phyloP scores from a whole-genome alignment of 2,329 filamentous ascomycete genomes.

The Ploettnerulaceae sp. region DNA sequence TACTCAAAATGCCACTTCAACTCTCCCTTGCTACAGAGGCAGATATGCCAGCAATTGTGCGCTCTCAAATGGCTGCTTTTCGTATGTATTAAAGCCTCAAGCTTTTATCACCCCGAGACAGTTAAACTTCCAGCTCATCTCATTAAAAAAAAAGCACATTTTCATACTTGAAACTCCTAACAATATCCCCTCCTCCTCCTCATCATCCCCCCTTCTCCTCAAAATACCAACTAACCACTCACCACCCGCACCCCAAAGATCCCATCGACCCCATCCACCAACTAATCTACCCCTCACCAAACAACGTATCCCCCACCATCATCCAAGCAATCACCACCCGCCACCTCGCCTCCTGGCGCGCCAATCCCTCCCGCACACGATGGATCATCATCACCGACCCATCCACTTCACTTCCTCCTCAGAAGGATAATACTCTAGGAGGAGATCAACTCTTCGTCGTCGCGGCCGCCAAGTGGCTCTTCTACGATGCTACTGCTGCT shows the following conservation, averaged over 20 bases:
- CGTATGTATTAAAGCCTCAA: neutral
- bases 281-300: slow-evolving; percentile 16
- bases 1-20: slow-evolving; percentile 12
- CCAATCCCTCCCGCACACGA: neutral
- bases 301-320: neutral
- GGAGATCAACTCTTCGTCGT: slow-evolving; percentile 7
- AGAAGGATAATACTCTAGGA: slow-evolving; percentile 1
- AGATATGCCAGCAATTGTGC: slow-evolving; percentile 10
- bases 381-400: slow-evolving; percentile 5
- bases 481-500: too few species aligned
- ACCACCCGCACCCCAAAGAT: neutral
- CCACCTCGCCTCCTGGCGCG: neutral
- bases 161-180: neutral
- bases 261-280: slow-evolving; percentile 12
- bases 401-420: too few species aligned
- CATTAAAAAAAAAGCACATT: neutral
- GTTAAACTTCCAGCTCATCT: neutral
- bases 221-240: neutral
- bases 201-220: neutral
- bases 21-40: slow-evolving; percentile 8
- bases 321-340: neutral
- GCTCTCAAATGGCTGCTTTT: slow-evolving; percentile 13
- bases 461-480: slow-evolving; percentile 18
- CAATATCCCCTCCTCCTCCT: neutral
- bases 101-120: neutral